Conservation (phyloP, 495 filamentous ascomycete species). For the Astrothelium subdiscretum region DNA sequence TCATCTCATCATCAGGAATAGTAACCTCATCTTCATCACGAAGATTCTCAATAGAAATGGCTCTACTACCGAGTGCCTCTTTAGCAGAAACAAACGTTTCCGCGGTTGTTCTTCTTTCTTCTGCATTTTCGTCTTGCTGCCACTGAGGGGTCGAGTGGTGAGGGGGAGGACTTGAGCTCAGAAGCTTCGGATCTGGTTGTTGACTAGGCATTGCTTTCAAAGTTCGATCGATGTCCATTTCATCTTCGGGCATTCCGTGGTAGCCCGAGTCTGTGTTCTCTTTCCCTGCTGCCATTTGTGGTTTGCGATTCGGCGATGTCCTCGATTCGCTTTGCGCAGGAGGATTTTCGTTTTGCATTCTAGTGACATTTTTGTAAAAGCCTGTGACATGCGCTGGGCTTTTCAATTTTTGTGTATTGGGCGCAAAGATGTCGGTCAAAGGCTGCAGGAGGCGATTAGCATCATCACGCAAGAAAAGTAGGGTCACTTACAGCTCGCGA, state of each 20-base stretch:
- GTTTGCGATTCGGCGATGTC: not conserved
- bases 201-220: not conserved
- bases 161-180: not conserved
- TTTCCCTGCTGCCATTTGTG: not conserved
- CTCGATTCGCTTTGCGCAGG: not conserved
- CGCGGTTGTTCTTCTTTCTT: constrained; percentile 39
- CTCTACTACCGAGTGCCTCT: constrained; percentile 39
- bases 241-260: constrained; percentile 58
- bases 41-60: constrained; percentile 21
- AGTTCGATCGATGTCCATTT: constrained; percentile 31
- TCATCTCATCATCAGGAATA: constrained; percentile 1
- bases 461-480: not conserved
- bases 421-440: constrained; percentile 69
- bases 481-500: constrained; percentile 50
- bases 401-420: constrained; percentile 25
- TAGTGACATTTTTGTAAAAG: constrained; percentile 16
- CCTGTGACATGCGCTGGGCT: constrained; percentile 20
- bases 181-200: not conserved
- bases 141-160: not conserved
- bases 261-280: constrained; percentile 61
- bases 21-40: constrained; percentile 6
- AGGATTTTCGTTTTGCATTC: constrained; percentile 18
- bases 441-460: constrained; percentile 42
- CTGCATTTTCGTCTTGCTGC: constrained; percentile 10
- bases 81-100: constrained; percentile 58